These are phyloP conservation scores for Mycena belliarum DNA, from an alignment of 768 basidiomycete species.

Conservation along the genomic window DNA sequence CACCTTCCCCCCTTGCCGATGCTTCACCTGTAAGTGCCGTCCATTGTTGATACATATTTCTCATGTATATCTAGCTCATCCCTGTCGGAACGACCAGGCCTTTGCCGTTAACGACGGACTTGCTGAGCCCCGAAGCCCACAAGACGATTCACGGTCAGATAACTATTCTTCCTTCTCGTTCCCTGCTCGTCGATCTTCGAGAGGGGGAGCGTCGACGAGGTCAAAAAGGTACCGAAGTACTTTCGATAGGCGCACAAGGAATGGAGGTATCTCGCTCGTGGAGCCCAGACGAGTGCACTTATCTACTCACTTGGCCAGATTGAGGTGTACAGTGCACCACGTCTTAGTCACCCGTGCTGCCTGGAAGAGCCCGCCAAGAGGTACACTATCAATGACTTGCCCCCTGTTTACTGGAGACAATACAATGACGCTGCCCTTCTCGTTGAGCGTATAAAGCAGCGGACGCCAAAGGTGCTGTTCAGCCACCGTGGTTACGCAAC, in stretches of 20 bases:
- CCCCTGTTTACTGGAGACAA: slow-evolving; percentile 41
- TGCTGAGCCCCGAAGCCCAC: slow-evolving; percentile 42
- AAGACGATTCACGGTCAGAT: slow-evolving; percentile 50
- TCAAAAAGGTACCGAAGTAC: slow-evolving; percentile 45
- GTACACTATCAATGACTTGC: slow-evolving; percentile 39
- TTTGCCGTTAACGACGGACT: slow-evolving; percentile 35
- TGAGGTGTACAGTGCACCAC: slow-evolving; percentile 47
- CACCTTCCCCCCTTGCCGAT: not conserved
- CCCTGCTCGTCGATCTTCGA: slow-evolving; percentile 58
- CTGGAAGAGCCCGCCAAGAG: slow-evolving; percentile 42
- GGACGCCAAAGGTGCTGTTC: slow-evolving; percentile 49
- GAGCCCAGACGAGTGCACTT: not conserved
- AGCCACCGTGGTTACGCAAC: not conserved
- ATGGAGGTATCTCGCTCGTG: slow-evolving; percentile 29
- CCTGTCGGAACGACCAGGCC: slow-evolving; percentile 41
- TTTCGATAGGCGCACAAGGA: slow-evolving; percentile 44
- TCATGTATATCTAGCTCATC: not conserved
- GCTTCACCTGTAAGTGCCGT: slow-evolving; percentile 14
- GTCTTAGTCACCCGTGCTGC: slow-evolving; percentile 51
- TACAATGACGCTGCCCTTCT: slow-evolving; percentile 48
- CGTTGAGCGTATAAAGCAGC: slow-evolving; percentile 50
- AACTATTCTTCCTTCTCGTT: slow-evolving; percentile 49
- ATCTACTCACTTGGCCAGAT: slow-evolving; percentile 34
- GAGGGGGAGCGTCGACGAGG: slow-evolving; percentile 52
- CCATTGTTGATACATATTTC: not conserved